phyloP scores from a whole-genome alignment of 2,329 filamentous ascomycete species.

The Cordyceps cateniannulata region DNA sequence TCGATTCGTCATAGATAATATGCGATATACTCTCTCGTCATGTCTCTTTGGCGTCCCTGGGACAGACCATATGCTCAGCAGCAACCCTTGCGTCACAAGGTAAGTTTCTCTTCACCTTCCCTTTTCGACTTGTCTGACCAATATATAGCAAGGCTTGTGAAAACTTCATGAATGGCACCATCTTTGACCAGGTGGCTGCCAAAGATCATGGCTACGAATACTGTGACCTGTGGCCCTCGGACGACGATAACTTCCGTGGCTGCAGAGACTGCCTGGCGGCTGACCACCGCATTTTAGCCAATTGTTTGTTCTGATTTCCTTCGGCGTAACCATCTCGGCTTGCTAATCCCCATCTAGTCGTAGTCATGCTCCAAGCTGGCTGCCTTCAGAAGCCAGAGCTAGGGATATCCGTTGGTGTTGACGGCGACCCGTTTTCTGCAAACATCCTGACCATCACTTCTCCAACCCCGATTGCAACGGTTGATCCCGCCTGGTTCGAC shows the following conservation, averaged over 20 bases:
- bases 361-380: slow-evolving; percentile 47
- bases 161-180: slow-evolving; percentile 38
- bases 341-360: slow-evolving; percentile 29
- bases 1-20: not conserved
- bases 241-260: slow-evolving; percentile 27
- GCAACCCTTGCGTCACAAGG: slow-evolving; percentile 47
- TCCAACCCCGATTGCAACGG: slow-evolving; percentile 35
- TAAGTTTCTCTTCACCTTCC: slow-evolving; percentile 22
- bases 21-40: slow-evolving; percentile 41
- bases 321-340: not conserved
- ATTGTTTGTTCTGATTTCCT: slow-evolving; percentile 37
- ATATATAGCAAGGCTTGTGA: slow-evolving; percentile 44
- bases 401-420: slow-evolving; percentile 41
- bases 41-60: slow-evolving; percentile 48
- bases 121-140: slow-evolving; percentile 19
- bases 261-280: slow-evolving; percentile 43
- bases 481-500: slow-evolving; percentile 34
- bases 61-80: slow-evolving; percentile 30
- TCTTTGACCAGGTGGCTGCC: slow-evolving; percentile 43
- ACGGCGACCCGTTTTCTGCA: slow-evolving; percentile 47
- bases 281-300: slow-evolving; percentile 38
- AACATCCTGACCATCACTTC: slow-evolving; percentile 42
- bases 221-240: slow-evolving; percentile 42
- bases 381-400: slow-evolving; percentile 45
- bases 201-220: slow-evolving; percentile 44